Evolutionary conservation across 371 early-diverging fungal genomes (phyloP), one percentile per base, ranked within the genome.

Genomic region (Gilbertella persicaria): DNA sequence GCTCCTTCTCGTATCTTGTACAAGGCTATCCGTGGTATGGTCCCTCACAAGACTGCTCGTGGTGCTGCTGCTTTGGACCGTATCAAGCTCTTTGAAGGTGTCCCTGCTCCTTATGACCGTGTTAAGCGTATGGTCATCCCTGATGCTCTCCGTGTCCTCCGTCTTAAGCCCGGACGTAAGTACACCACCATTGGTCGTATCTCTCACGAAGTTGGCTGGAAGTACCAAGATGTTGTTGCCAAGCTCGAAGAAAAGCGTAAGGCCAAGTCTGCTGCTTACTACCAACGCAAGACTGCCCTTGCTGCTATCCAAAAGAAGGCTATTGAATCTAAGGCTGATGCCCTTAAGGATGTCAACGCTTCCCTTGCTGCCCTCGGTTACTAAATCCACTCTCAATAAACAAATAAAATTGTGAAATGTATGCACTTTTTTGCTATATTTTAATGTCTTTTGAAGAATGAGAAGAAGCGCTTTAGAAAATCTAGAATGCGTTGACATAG

Each of bases 1-100:
- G 97, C 98, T 62, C 99, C 99, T 49, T 95, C 96, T 54, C 95
- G 94, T 74, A 93, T 96, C 84, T 94, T 99, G 83, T 93, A 90
- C 85, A 93, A 95, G 75, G 86, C 94, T 38, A 83, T 99, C 73
- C 93, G 98, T 64, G 98, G 99, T 66, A 99, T 99, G 99, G 74
- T 99, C 66, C 98, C 98, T 56, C 97, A 99, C 89, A 99, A 97
- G 91, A 94, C 96, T 47, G 78, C 93, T 45, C 96, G 97, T 72
- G 99, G 99, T 79, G 89, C 93, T 59, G 91, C 90, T 45, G 99
- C 99, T 55, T 82, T 99, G 55, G 90, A 90, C 61, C 94, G 98
- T 79, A 82, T 99, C 71, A 95, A 94, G 89, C 87, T 96, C 64
- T 99, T 96, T 65, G 99, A 99, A 77, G 99, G 99, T 79, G 90